Base-by-base conservation (phyloP, 1,284 basidiomycete species). In the Apiotrichum sp. region DNA sequence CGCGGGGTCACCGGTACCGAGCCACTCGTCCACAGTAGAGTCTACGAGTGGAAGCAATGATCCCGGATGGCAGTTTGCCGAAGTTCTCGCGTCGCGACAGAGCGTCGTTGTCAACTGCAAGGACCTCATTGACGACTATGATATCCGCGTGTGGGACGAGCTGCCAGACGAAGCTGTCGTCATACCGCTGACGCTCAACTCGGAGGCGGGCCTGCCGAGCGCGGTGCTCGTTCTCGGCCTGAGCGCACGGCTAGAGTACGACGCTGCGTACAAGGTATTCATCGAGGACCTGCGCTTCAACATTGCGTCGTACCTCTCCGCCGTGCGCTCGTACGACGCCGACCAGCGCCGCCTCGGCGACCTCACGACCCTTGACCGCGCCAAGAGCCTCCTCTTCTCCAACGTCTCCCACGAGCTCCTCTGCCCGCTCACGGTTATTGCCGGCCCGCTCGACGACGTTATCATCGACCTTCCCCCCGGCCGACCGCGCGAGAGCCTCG, bases 151-250 rank as follows among this genome's bases (percentile, higher is more conserved):
- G 0, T 77, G 76, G 76, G 72, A 71, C 22, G 69, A 72, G 44
- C 55, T 74, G n/a, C 70, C 75, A 0, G 62, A 59, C 31, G 63
- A 67, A 7, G 78, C 77, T 0, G 67, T 78, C 3, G 70, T 77
- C 3, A 67, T 78, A 0, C 77, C 77, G 0, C 67, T 78, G 45
- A 59, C 63, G 6, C 71, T 68, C 42, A 72, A 76, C 43, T 65
- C 67, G 5, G 70, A 72, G 8, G 70, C 70, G 22, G 67, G 62
- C 3, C 46, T 73, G 0, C 72, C 74, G 0, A 59, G 56, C 16
- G 69, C 70, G 0, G 66, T 78, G 0, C 53, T 77, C 16, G 68
- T 78, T 14, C 58, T 78, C 4, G 77, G 77, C 3, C 59, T 77
- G 41, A 76, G 71, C 59, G 62, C 70, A 2, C 55, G 70, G 34